phyloP scores from a whole-genome alignment of 306 rosid species.

The Glycine soja region DNA sequence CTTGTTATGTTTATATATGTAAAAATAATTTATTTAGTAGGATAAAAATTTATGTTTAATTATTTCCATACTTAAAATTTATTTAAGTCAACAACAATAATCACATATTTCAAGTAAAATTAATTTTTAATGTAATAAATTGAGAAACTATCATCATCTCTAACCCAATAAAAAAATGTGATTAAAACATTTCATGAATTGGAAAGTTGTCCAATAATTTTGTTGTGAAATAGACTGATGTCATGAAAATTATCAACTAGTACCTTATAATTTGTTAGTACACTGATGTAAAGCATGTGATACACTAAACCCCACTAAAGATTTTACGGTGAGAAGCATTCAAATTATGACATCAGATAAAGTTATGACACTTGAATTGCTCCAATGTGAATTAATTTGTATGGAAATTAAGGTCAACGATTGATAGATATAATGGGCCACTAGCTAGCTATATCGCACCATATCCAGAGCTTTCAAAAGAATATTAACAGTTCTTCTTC shows the following conservation, averaged over 20 bases:
- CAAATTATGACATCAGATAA: conserved; percentile 38
- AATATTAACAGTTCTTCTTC: conserved; percentile 20
- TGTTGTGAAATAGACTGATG: conserved; percentile 55
- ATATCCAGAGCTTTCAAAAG: conserved; percentile 19
- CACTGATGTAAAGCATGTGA: conserved; percentile 27
- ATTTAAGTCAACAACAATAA: no score
- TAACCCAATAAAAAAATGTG: background rate
- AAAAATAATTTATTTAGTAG: no score
- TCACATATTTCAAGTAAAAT: no score
- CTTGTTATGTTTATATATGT: no score
- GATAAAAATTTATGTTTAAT: no score
- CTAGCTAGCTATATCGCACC: background rate
- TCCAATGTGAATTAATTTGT: conserved; percentile 36
- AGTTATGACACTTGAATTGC: conserved; percentile 30
- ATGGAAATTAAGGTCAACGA: conserved; percentile 46
- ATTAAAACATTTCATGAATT: conserved; percentile 36
- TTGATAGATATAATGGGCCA: conserved; percentile 37
- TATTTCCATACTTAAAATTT: no score
- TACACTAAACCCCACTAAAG: conserved; percentile 55
- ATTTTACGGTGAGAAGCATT: conserved; percentile 51
- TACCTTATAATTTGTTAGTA: conserved; percentile 36
- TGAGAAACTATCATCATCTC: no score
- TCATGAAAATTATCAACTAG: conserved; percentile 43
- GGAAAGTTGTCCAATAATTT: conserved; percentile 50
- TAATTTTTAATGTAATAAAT: no score